phyloP scores from a whole-genome alignment of 1,284 basidiomycete genomes.

The Gymnopus androsaceus region DNA sequence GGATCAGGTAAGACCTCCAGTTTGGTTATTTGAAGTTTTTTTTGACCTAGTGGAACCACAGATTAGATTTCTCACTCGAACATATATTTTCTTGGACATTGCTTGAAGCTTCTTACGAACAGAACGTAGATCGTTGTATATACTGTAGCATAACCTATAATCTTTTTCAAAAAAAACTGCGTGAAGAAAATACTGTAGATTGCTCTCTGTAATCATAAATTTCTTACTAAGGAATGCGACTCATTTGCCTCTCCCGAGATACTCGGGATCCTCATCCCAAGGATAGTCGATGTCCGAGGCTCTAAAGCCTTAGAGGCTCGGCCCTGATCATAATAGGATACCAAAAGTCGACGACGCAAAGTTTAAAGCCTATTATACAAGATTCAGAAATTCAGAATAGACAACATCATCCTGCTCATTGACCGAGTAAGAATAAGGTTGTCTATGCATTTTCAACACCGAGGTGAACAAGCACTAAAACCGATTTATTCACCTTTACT shows the following conservation, averaged over 20 bases:
- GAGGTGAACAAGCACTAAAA: too few relatives aligned
- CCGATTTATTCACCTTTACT: too few relatives aligned
- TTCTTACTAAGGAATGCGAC: too few relatives aligned
- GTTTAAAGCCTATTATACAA: constrained; percentile 7
- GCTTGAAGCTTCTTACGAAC: not conserved
- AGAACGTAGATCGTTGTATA: constrained; percentile 3
- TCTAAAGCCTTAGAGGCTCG: not conserved
- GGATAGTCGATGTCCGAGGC: not conserved
- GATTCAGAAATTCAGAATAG: constrained; percentile 2
- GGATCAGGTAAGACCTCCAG: not conserved
- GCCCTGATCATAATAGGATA: not conserved
- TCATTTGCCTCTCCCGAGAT: not conserved
- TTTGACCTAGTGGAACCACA: too few relatives aligned
- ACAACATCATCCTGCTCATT: too few relatives aligned
- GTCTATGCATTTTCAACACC: not conserved
- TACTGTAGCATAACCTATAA: not conserved
- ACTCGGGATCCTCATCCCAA: not conserved
- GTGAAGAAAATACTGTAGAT: not conserved
- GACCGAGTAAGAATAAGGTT: not conserved
- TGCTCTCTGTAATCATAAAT: too few relatives aligned
- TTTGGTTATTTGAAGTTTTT: too few relatives aligned
- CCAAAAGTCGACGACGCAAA: not conserved
- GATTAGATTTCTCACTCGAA: not conserved
- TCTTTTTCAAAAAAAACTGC: not conserved
- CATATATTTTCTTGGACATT: not conserved